phyloP scores from a whole-genome alignment of 2,329 filamentous ascomycete genomes.

The Penicillium digitatum region DNA sequence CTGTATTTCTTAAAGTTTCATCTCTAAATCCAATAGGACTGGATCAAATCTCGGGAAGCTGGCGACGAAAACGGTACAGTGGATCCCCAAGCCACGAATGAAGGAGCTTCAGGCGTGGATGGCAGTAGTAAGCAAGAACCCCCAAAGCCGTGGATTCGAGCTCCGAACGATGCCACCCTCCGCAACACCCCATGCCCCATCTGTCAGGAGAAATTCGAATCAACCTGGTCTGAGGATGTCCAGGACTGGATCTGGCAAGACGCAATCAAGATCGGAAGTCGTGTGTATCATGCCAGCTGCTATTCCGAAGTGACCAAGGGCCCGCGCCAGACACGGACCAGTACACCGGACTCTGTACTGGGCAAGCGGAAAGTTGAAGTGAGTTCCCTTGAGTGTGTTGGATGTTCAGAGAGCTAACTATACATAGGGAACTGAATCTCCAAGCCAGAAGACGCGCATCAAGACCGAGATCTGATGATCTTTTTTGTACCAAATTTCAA shows the following conservation, averaged over 20 bases:
- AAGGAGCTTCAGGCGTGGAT: constrained; percentile 40
- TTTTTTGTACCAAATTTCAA: constrained; percentile 8
- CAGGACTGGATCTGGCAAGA: constrained; percentile 98
- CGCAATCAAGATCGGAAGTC: constrained; percentile 69
- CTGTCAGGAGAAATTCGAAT: constrained; percentile 92
- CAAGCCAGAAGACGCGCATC: constrained; percentile 37
- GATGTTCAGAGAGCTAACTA: background rate
- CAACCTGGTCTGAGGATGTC: constrained; percentile 83
- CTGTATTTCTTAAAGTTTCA: background rate
- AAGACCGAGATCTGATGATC: constrained; percentile 33
- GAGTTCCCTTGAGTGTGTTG: constrained; percentile 11
- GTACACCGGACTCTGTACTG: constrained; percentile 62
- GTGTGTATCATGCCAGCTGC: constrained; percentile 87
- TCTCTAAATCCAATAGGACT: constrained; percentile 57
- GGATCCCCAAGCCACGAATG: constrained; percentile 39
- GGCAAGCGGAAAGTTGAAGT: constrained; percentile 74
- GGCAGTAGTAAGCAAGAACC: constrained; percentile 53
- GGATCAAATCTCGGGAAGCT: constrained; percentile 79
- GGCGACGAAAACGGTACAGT: constrained; percentile 59
- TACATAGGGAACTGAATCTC: constrained; percentile 33
- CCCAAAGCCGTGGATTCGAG: constrained; percentile 69
- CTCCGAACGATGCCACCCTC: constrained; percentile 71
- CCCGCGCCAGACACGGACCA: constrained; percentile 41
- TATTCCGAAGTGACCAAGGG: constrained; percentile 73
- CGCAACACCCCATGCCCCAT: constrained; percentile 82